Evolutionary conservation across 352 stramenopile genomes (phyloP).

Genomic region (Globisporangium radiosum): DNA sequence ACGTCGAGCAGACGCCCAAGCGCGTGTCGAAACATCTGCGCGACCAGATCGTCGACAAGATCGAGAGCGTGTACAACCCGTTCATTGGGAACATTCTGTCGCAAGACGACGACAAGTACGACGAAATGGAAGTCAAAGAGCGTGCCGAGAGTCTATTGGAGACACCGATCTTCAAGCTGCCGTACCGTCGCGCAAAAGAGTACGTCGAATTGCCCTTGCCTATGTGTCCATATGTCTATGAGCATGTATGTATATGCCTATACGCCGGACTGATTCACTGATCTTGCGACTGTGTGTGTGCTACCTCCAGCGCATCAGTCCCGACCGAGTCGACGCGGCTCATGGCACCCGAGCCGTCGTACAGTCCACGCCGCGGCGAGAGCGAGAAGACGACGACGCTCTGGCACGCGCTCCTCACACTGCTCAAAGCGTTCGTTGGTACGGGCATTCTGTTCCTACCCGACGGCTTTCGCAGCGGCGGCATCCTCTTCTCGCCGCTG

Average conservation of each 20-base stretch:
- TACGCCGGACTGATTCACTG: neutral
- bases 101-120: constrained; percentile 78
- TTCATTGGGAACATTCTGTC: constrained; percentile 80
- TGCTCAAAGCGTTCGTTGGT: constrained; percentile 79
- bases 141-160: constrained; percentile 58
- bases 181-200: constrained; percentile 19
- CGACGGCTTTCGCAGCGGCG: constrained; percentile 65
- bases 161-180: constrained; percentile 42
- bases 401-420: constrained; percentile 68
- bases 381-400: constrained; percentile 68
- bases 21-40: constrained; percentile 48
- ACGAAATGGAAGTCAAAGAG: constrained; percentile 63
- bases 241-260: no score
- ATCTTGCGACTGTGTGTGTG: neutral
- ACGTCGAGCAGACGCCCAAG: constrained; percentile 33
- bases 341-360: constrained; percentile 17
- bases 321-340: constrained; percentile 30
- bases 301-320: constrained; percentile 13
- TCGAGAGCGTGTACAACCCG: constrained; percentile 73
- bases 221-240: no score
- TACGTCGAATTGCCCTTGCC: neutral
- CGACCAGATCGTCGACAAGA: constrained; percentile 64
- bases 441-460: constrained; percentile 77
- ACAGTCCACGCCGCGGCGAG: constrained; percentile 22
- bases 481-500: constrained; percentile 67